Base-by-base conservation (phyloP, 2,329 filamentous ascomycete species). In the Colletotrichum karsti region DNA sequence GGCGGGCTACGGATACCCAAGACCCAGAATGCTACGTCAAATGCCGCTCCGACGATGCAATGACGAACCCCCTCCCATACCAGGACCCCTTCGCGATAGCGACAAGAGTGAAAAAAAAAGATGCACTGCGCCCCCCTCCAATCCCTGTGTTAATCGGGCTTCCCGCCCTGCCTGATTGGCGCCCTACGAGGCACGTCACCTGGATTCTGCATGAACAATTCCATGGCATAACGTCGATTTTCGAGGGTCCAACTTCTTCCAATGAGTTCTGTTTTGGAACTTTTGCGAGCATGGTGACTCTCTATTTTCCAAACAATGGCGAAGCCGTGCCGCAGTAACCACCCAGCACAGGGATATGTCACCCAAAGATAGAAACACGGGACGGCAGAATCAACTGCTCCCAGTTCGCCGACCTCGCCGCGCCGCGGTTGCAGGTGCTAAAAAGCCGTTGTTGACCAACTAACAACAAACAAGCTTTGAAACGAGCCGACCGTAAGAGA, bases 81-180 rank as follows among this genome's bases (percentile, higher is more conserved):
- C 24, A 26, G 51, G 30, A 54, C 10, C 51, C 48, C n/a, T 24
- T 18, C 33, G 15, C 2, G 33, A 13, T 13, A 13, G 15, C 2
- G 33, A 13, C 33, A 13, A 15, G 42, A 46, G 20, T 12, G 22
- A 24, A 8, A 26, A 46, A 10, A 24, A 35, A 35, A 35, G 10
- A n/a, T 37, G 20, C 12, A 13, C 30, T 37, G 8, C 12, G 30
- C 20, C 33, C 37, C 53, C 15, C 57, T 33, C 33, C 53, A 46
- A 67, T 59, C 60, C 64, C 64, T 67, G 64, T 48, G 64, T 59
- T n/a, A 64, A 64, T 67, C 64, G 53, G 60, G 46, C 39, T 64
- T 64, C 59, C 58, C 44, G 44, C 44, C 60, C 60, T 33, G 60
- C 64, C 39, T 64, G 44, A 59, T 50, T 35, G 60, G 64, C 48